These are phyloP conservation scores for Fremontodendron californicum DNA, from an alignment of 345 rosid species.

Conservation along the genomic window DNA sequence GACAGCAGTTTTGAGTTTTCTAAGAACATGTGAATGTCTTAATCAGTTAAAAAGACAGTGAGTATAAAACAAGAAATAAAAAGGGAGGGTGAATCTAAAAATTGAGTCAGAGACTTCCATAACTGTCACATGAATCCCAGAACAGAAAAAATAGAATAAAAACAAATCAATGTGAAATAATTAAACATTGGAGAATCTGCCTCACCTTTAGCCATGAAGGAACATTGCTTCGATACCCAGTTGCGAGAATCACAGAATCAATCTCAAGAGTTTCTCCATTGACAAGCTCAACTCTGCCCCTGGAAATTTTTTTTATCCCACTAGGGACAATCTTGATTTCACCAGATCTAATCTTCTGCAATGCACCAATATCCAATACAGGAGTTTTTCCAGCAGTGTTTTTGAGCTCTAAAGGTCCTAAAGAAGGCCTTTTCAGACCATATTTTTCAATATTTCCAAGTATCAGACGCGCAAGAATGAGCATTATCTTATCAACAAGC, in stretches of 20 bases:
- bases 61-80: neutral
- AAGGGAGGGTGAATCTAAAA: neutral
- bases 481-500: slow-evolving; percentile 63
- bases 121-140: slow-evolving; percentile 25
- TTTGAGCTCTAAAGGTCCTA: slow-evolving; percentile 69
- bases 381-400: slow-evolving; percentile 71
- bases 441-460: slow-evolving; percentile 58
- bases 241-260: slow-evolving; percentile 77
- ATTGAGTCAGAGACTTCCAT: slow-evolving; percentile 16
- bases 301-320: slow-evolving; percentile 58
- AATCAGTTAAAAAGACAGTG: slow-evolving; percentile 5
- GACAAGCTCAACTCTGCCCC: slow-evolving; percentile 56
- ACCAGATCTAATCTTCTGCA: slow-evolving; percentile 64
- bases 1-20: slow-evolving; percentile 16
- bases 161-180: neutral
- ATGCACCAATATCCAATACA: slow-evolving; percentile 71
- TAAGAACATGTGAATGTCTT: slow-evolving; percentile 12
- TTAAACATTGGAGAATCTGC: neutral
- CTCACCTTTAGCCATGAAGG: slow-evolving; percentile 89
- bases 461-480: slow-evolving; percentile 47
- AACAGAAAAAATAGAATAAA: neutral
- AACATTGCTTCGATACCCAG: slow-evolving; percentile 92
- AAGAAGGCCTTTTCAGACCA: slow-evolving; percentile 61
- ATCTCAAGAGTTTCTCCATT: slow-evolving; percentile 54
- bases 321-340: slow-evolving; percentile 62